Evolutionary conservation across 352 stramenopile genomes (phyloP).

Genomic region (Pythium apleroticum): DNA sequence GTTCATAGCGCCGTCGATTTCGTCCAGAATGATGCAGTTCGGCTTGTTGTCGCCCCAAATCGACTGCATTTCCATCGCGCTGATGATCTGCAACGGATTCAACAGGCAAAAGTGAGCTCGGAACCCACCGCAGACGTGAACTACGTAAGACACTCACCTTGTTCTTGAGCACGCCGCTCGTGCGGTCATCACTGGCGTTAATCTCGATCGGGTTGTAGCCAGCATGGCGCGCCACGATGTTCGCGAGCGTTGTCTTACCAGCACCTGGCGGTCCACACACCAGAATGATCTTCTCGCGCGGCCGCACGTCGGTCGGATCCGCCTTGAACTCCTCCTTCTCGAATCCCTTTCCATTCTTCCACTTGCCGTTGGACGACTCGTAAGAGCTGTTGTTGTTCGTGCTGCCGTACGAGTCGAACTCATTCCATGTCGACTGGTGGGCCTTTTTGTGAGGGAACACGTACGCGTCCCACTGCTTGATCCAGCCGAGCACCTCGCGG

Average conservation of each 20-base stretch:
- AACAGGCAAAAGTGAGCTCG: too few relatives aligned
- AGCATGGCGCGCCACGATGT: constrained; percentile 94
- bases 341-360: constrained; percentile 9
- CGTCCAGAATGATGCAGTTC: constrained; percentile 98
- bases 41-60: constrained; percentile 88
- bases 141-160: constrained; percentile 47
- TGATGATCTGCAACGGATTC: constrained; percentile 84
- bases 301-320: constrained; percentile 49
- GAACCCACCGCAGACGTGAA: background rate
- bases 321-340: constrained; percentile 11
- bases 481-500: constrained; percentile 92
- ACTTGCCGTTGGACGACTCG: constrained; percentile 16
- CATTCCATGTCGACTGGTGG: constrained; percentile 19
- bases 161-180: constrained; percentile 88
- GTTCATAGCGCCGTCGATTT: constrained; percentile 96
- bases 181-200: constrained; percentile 98
- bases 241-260: constrained; percentile 97
- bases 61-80: constrained; percentile 92
- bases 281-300: constrained; percentile 91
- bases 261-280: constrained; percentile 92
- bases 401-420: constrained; percentile 20
- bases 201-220: constrained; percentile 97
- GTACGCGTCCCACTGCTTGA: constrained; percentile 96
- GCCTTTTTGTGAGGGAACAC: constrained; percentile 89
- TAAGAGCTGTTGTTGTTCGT: constrained; percentile 7